phyloP scores from a whole-genome alignment of 2,329 filamentous ascomycete genomes.

The Epichloe coenophiala region DNA sequence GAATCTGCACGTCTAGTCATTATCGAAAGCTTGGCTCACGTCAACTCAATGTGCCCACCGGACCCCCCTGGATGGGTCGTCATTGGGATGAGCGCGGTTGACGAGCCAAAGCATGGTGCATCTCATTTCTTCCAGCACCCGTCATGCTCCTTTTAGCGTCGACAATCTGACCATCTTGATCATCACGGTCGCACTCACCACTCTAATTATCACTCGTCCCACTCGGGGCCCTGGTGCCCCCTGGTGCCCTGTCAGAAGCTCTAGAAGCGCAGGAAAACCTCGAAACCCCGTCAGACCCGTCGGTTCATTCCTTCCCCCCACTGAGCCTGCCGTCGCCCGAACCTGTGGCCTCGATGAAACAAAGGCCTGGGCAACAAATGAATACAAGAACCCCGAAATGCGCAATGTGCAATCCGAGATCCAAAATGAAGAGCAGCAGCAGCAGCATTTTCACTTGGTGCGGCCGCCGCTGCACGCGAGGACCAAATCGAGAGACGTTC shows the following conservation, averaged over 20 bases:
- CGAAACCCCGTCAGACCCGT: neutral
- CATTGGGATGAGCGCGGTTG: neutral
- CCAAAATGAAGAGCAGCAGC: neutral
- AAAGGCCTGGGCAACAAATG: neutral
- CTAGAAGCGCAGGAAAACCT: conserved; percentile 1
- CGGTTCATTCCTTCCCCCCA: neutral
- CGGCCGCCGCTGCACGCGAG: neutral
- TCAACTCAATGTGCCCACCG: neutral
- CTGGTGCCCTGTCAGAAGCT: conserved; percentile 3
- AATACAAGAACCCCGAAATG: neutral
- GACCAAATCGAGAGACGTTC: conserved; percentile 1
- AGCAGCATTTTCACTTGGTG: neutral
- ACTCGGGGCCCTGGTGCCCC: neutral
- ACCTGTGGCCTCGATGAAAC: neutral
- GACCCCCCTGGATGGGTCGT: neutral
- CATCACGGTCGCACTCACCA: neutral
- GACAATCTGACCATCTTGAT: conserved; percentile 6
- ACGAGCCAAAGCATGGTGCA: neutral
- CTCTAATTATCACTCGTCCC: neutral
- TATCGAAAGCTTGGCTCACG: neutral
- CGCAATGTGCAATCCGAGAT: neutral
- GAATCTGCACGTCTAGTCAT: neutral
- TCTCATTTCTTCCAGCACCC: conserved; percentile 1
- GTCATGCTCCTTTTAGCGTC: conserved; percentile 4
- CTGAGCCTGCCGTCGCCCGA: neutral